Evolutionary conservation across 1,284 basidiomycete genomes (phyloP), one percentile per base, ranked within the genome.

Genomic region (Marasmius sp.): DNA sequence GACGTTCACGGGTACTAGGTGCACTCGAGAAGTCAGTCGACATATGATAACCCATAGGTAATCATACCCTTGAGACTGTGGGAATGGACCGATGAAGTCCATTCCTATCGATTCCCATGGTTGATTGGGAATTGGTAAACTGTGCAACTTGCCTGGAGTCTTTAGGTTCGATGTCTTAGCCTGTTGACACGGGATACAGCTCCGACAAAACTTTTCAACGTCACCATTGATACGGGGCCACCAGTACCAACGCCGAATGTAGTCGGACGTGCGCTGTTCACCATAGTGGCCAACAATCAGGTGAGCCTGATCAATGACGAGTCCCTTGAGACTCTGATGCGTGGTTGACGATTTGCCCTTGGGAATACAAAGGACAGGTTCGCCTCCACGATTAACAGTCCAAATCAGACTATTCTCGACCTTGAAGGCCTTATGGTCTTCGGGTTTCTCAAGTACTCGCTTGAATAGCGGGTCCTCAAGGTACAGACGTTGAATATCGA

Each of bases 231-330:
- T 65, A 2, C 39, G 51, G 0, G 71, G 72, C 76, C 76, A 78
- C 75, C 75, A 78, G 56, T 69, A 75, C 66, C 67, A 73, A 3
- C 64, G 57, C n/a, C 69, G 61, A 0, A 75, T 4, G 52, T 74
- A 75, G 6, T 70, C 69, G 0, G 58, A 53, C 0, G 74, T 75
- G 14, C 68, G 65, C 22, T 66, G 61, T 0, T 57, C 0, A 0
- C 72, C 72, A 10, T 67, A 63, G 55, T 76, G 74, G 0, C 72
- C 71, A 1, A 75, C 14, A 0, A 64, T 54, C 0, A n/a, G 4
- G 57, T 75, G 74, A 0, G 69, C 73, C 12, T 69, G 62, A 10
- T 65, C 60, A 1, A 75, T 60, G 2, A 73, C 55, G 0, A 71
- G 50, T 41, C 71, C 66, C 0, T 59, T 59, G 9, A 70, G 41